Evolutionary conservation across 73 alveolate species (phyloP).

Genomic region (Tetrahymena thermophila): DNA sequence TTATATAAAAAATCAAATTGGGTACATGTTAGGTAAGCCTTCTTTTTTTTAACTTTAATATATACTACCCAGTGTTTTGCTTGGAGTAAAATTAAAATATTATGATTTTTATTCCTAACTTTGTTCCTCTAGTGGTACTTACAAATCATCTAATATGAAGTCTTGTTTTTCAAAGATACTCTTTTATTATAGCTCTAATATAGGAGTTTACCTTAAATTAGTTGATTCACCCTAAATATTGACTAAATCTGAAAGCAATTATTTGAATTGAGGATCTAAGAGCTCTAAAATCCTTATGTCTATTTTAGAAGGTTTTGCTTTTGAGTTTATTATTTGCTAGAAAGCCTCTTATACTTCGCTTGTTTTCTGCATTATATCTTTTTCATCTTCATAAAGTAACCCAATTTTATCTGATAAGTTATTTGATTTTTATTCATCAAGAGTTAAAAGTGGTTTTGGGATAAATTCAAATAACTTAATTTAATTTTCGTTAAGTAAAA

Average conservation of each 20-base stretch:
- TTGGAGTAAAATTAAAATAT: too few species aligned
- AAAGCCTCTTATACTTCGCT: not conserved
- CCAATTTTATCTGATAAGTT: not conserved
- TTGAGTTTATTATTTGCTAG: not conserved
- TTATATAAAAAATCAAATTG: too few species aligned
- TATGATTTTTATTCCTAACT: too few species aligned
- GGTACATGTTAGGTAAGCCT: too few species aligned
- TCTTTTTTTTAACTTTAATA: too few species aligned
- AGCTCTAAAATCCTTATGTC: not conserved
- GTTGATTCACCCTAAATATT: not conserved
- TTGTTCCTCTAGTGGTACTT: too few species aligned
- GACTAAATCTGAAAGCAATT: not conserved
- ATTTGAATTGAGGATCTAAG: not conserved
- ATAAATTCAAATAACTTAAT: not conserved
- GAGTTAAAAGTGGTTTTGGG: not conserved
- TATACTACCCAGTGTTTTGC: too few species aligned
- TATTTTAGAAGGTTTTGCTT: not conserved
- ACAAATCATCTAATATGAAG: too few species aligned
- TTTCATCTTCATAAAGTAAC: not conserved
- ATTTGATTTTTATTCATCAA: not conserved
- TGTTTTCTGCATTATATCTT: not conserved
- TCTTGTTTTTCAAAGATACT: too few species aligned
- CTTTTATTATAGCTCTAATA: too few species aligned
- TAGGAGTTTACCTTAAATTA: not conserved
- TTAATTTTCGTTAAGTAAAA: not conserved